Evolutionary conservation across 2,329 filamentous ascomycete genomes (phyloP).

Genomic region (Sporothrix protearum): DNA sequence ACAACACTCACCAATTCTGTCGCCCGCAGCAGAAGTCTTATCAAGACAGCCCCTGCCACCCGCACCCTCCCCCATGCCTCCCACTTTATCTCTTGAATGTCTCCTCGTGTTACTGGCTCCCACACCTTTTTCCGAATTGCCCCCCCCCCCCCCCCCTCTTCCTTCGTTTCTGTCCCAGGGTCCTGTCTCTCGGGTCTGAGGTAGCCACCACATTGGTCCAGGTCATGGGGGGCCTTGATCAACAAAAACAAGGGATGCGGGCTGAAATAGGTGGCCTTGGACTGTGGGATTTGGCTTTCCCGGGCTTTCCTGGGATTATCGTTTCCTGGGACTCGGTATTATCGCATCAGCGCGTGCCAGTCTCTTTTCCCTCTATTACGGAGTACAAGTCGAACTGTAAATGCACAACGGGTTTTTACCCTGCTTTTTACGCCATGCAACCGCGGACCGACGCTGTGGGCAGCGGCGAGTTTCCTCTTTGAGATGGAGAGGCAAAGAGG

Average conservation of each 20-base stretch:
- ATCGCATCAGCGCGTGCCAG: not conserved
- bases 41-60: not conserved
- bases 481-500: too few relatives aligned
- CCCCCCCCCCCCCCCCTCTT: not conserved
- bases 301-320: not conserved
- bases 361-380: not conserved
- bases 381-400: not conserved
- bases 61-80: not conserved
- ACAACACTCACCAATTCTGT: too few relatives aligned
- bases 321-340: not conserved
- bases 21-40: too few relatives aligned
- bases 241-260: not conserved
- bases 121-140: not conserved
- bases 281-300: not conserved
- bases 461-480: conserved; percentile 3
- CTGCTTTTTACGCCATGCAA: not conserved
- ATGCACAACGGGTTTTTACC: not conserved
- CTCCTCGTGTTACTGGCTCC: not conserved
- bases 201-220: not conserved
- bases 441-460: not conserved
- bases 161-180: not conserved
- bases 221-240: not conserved
- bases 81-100: not conserved
- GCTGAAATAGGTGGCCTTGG: not conserved
- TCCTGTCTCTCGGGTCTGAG: conserved; percentile 4